These are phyloP conservation scores for Physcomitrellopsis africana DNA, from an alignment of 225 moss, liverwort and hornwort genomes.

Conservation along the genomic window DNA sequence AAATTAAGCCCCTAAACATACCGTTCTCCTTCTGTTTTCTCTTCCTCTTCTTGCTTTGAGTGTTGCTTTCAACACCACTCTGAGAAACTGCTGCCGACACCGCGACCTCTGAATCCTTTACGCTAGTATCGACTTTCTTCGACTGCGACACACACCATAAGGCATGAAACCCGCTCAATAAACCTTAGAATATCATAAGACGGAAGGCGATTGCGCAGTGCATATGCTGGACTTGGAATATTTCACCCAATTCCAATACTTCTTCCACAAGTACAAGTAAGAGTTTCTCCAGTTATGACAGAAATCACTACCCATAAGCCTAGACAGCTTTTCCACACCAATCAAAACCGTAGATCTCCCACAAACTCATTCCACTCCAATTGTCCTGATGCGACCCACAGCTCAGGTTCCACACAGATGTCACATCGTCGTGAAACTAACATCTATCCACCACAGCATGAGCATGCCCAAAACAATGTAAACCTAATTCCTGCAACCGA, in stretches of 20 bases:
- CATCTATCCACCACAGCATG: neutral
- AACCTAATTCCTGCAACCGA: neutral
- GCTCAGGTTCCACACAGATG: neutral
- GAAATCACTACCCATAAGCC: neutral
- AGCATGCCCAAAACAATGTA: neutral
- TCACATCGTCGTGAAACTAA: neutral
- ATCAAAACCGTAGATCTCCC: constrained; percentile 11
- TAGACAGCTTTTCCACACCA: neutral
- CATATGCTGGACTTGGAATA: neutral
- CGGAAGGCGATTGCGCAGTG: neutral
- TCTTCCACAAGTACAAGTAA: neutral
- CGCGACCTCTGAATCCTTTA: constrained; percentile 29
- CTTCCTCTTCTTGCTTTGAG: constrained; percentile 53
- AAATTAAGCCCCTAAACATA: constrained; percentile 14
- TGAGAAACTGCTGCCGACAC: constrained; percentile 9
- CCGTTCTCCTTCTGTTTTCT: constrained; percentile 42
- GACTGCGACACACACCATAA: constrained; percentile 25
- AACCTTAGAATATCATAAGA: neutral
- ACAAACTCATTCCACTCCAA: neutral
- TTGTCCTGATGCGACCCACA: neutral
- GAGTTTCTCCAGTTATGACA: neutral
- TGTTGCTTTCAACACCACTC: constrained; percentile 34
- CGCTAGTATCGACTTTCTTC: constrained; percentile 32
- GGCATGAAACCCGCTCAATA: neutral
- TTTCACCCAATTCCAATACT: neutral